Evolutionary conservation across 1,284 basidiomycete genomes (phyloP), one percentile per base, ranked within the genome.

Genomic region (Schizophyllum amplum): DNA sequence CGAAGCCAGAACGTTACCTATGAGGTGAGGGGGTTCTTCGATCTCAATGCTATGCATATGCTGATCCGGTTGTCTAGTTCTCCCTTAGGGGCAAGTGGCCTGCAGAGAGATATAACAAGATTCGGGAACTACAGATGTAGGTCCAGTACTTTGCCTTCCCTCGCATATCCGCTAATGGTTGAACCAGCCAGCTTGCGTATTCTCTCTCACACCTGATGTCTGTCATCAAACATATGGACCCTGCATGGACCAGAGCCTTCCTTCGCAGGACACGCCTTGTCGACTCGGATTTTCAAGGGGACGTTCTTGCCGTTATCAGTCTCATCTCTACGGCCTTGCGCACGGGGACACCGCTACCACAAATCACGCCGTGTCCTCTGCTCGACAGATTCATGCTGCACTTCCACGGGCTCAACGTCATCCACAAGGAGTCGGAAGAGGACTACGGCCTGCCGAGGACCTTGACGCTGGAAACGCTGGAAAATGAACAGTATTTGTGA

Each of bases 291-390:
- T 94, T 94, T 64, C 83, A 94, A 58, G 92, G 91, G 1, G 92
- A 94, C 60, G 78, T 91, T 7, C 73, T 93, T 11, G 87, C 89
- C 9, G 86, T 92, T 13, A 84, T 92, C 60, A 86, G 86, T 89
- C 60, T 90, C 77, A 80, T 88, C 48, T 83, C 86, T 0, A 82
- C 80, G 0, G 81, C 91, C 1, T 72, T 95, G 26, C 79, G 86
- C n/a, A 87, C 85, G 0, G 92, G 88, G 4, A 75, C 75, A 13
- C 84, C 92, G 0, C 71, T 95, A 20, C 92, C 92, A 0, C 92
- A 95, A 65, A 89, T 94, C 51, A 93, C 90, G 0, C 90, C 92
- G 0, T 88, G 86, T 61, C 92, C 92, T 0, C 75, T 94, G 2
- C 72, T 93, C 0, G 84, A 92, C 64, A 78, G 91, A 6, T 91